Conservation (phyloP, 2,329 filamentous ascomycete species). For the Aspergillus hiratsukae region DNA sequence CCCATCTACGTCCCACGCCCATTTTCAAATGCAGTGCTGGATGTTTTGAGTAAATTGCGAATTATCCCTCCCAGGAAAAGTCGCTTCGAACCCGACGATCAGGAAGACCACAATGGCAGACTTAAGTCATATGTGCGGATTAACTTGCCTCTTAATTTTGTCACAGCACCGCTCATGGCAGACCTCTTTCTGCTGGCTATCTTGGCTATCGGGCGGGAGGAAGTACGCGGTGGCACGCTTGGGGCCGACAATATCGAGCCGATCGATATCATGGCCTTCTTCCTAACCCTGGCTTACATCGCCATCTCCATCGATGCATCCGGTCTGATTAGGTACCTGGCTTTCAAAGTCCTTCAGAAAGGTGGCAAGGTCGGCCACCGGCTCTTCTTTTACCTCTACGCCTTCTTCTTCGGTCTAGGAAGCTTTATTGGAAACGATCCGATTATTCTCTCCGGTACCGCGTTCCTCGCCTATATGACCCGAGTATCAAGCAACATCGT, state of each 20-base stretch:
- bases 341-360: slow-evolving; percentile 65
- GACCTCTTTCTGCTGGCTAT: slow-evolving; percentile 69
- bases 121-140: slow-evolving; percentile 46
- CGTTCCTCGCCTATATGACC: slow-evolving; percentile 74
- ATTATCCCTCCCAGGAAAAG: slow-evolving; percentile 48
- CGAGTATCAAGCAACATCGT: slow-evolving; percentile 68
- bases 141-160: slow-evolving; percentile 62
- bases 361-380: slow-evolving; percentile 63
- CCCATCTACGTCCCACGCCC: slow-evolving; percentile 56
- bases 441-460: slow-evolving; percentile 68
- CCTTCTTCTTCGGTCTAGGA: slow-evolving; percentile 65
- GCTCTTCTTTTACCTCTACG: slow-evolving; percentile 68
- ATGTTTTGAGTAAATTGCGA: slow-evolving; percentile 45
- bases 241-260: slow-evolving; percentile 63
- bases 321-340: slow-evolving; percentile 65
- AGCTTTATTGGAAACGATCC: slow-evolving; percentile 71
- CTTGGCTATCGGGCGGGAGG: slow-evolving; percentile 59
- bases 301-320: slow-evolving; percentile 74
- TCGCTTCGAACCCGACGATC: slow-evolving; percentile 16
- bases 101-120: slow-evolving; percentile 10
- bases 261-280: slow-evolving; percentile 71
- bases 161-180: slow-evolving; percentile 66
- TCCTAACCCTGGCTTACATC: slow-evolving; percentile 69
- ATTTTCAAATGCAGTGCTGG: slow-evolving; percentile 44
- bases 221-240: slow-evolving; percentile 65